Base-by-base conservation (phyloP, 2,329 filamentous ascomycete species). In the Colletotrichum lini region DNA sequence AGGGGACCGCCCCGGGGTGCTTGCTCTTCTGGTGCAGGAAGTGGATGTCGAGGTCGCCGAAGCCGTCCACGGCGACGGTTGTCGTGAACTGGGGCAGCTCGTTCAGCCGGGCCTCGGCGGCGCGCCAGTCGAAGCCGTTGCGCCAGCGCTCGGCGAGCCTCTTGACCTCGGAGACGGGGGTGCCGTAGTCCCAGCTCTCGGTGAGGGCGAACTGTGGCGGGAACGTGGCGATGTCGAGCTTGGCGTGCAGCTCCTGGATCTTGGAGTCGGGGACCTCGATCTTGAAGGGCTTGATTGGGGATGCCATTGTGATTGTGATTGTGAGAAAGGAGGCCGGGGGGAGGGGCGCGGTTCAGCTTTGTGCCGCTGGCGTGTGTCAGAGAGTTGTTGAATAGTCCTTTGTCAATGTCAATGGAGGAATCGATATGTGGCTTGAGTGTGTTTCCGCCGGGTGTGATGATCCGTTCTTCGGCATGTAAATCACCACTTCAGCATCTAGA, bases 101-200 rank as follows among this genome's bases (percentile, higher is more conserved):
- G 75, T 93, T 93, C 8, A 93, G 75, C 62, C 84, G 83, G 4
- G 83, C 80, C 78, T 93, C 91, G 18, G 86, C 83, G 30, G 83
- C 82, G 10, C 89, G 85, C 91, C 91, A 93, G 75, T 92, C 85
- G 78, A 88, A 93, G n/a, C 85, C 84, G 12, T 81, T 74, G 38
- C 73, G 73, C 83, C 83, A 85, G 70, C 81, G 77, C 2, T 75
- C 69, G 1, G 77, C 78, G 18, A 85, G 76, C 4, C 83, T 79
- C 53, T 76, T 77, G 26, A 83, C 74, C 21, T 82, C 79, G 23
- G 75, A 74, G 13, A 77, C 75, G 0, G 80, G 72, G 0, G 78
- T 71, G 26, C 82, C 82, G 38, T 78, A 81, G 30, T 72, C 65
- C 76, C 77, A 80, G 61, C 78, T 76, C 26, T 82, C 77, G 15